Evolutionary conservation across 2,329 filamentous ascomycete species (phyloP).

Genomic region (Mariannaea sp.): DNA sequence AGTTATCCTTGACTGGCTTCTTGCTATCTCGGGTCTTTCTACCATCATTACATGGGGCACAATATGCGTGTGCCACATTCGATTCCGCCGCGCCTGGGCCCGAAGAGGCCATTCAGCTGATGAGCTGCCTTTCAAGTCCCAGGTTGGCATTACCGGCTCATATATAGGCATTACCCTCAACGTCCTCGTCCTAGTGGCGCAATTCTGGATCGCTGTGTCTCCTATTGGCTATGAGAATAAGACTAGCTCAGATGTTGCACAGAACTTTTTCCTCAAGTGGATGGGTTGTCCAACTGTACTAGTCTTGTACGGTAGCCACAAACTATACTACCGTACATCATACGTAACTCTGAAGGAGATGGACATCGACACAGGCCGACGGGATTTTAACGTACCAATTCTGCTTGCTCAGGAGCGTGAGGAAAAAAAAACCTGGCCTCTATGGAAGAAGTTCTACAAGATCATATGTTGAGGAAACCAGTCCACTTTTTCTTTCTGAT

Average conservation of each 20-base stretch:
- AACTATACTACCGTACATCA: constrained; percentile 72
- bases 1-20: constrained; percentile 78
- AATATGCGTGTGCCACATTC: constrained; percentile 90
- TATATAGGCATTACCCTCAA: constrained; percentile 82
- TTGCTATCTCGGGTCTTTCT: constrained; percentile 73
- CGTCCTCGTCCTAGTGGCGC: constrained; percentile 73
- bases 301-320: constrained; percentile 73
- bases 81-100: constrained; percentile 83
- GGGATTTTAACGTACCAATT: constrained; percentile 81
- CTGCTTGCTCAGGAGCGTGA: constrained; percentile 79
- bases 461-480: constrained; percentile 63
- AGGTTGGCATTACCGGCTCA: constrained; percentile 78
- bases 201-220: constrained; percentile 87
- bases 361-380: constrained; percentile 83
- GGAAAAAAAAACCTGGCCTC: constrained; percentile 73
- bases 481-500: background rate
- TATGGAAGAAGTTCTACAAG: constrained; percentile 78
- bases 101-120: constrained; percentile 69
- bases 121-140: constrained; percentile 81
- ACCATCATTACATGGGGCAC: constrained; percentile 81
- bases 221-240: constrained; percentile 64
- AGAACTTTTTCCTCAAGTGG: constrained; percentile 76
- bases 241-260: constrained; percentile 52
- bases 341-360: constrained; percentile 74
- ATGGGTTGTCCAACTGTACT: constrained; percentile 72